A percentile compares a stretch with the other conserved stretches of the same genome.
Evolutionary conservation across 305 asterid species (phyloP).

Genomic region (Caryopteris hybrid): DNA sequence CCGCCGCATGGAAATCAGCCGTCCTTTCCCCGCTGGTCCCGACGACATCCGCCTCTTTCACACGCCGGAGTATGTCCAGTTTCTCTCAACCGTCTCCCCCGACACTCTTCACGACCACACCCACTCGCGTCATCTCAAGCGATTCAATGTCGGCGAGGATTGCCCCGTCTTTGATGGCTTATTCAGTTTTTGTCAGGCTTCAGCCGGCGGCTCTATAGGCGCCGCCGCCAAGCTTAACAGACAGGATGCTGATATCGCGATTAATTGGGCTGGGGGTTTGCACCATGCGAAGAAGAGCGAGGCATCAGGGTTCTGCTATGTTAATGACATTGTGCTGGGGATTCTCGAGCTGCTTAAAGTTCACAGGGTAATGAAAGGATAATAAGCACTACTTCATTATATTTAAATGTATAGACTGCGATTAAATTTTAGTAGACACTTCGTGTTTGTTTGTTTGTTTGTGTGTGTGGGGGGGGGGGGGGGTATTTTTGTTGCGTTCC

Average conservation of each 20-base stretch:
- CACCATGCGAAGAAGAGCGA: slow-evolving; percentile 47
- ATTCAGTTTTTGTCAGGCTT: slow-evolving; percentile 36
- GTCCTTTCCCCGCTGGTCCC: slow-evolving; percentile 35
- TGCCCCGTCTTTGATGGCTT: slow-evolving; percentile 46
- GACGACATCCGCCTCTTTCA: slow-evolving; percentile 35
- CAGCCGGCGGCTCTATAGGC: slow-evolving; percentile 40
- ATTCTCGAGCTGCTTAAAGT: slow-evolving; percentile 40
- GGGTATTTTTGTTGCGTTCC: neutral
- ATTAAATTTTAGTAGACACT: neutral
- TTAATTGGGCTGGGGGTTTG: slow-evolving; percentile 52
- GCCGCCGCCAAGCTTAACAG: slow-evolving; percentile 45
- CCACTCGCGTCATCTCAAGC: slow-evolving; percentile 35
- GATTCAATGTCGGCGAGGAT: slow-evolving; percentile 47
- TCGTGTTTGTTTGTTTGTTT: neutral
- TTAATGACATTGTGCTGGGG: slow-evolving; percentile 38
- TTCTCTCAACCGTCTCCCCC: slow-evolving; percentile 34
- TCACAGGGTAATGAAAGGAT: slow-evolving; percentile 25
- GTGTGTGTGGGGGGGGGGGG: too few relatives aligned
- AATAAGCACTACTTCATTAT: neutral
- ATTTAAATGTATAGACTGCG: neutral
- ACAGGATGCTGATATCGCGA: slow-evolving; percentile 41
- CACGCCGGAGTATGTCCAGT: slow-evolving; percentile 39
- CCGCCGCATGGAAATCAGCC: slow-evolving; percentile 37
- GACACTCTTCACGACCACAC: slow-evolving; percentile 38
- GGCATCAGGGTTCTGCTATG: slow-evolving; percentile 42